These are phyloP conservation scores for Acanthamoeba quina DNA, from an alignment of 208 protist species.

Conservation along the genomic window DNA sequence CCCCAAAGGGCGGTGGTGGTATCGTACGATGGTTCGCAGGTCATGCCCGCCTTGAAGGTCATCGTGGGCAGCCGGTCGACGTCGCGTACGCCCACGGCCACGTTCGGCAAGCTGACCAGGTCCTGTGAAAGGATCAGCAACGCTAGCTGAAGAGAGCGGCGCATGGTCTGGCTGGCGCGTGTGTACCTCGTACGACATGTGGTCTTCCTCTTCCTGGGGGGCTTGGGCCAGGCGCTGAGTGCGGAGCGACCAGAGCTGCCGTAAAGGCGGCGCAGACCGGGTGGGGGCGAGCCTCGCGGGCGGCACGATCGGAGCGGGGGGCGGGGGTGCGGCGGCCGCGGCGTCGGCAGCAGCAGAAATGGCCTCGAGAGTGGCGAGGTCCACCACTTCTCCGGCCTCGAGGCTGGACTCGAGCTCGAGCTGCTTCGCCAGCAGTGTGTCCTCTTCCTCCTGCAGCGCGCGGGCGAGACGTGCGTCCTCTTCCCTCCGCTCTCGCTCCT, in stretches of 20 bases:
- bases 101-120: neutral
- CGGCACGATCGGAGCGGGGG: too few species aligned
- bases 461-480: neutral
- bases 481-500: neutral
- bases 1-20: neutral
- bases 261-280: neutral
- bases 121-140: neutral
- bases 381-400: neutral
- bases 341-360: neutral
- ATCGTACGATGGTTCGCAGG: neutral
- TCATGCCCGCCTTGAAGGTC: neutral
- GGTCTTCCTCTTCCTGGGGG: neutral
- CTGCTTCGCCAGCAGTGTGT: neutral
- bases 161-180: too few species aligned
- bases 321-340: neutral
- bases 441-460: neutral
- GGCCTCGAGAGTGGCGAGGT: neutral
- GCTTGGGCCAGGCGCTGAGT: neutral
- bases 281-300: too few species aligned
- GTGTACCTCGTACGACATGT: neutral
- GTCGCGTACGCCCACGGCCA: neutral
- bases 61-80: slow-evolving; percentile 1
- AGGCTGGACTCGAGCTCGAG: neutral
- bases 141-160: neutral
- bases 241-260: neutral